Evolutionary conservation across 2,329 filamentous ascomycete species (phyloP).

Genomic region (Nothophoma quercina): DNA sequence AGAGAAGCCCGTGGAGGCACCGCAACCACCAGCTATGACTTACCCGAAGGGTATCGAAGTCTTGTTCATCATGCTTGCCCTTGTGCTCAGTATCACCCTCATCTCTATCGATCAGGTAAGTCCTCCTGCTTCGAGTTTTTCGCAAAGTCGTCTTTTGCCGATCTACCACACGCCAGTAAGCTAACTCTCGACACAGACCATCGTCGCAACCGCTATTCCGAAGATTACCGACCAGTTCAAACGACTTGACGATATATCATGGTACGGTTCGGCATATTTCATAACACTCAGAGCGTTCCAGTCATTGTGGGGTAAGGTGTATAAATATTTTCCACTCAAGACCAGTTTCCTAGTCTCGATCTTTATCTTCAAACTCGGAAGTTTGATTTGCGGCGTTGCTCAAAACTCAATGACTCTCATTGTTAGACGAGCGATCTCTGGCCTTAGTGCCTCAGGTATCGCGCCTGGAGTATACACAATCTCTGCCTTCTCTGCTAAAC

Average conservation of each 20-base stretch:
- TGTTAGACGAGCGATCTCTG: conserved; percentile 50
- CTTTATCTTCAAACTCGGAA: conserved; percentile 63
- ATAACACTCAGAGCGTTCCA: conserved; percentile 56
- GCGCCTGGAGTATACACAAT: conserved; percentile 48
- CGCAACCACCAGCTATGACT: conserved; percentile 12
- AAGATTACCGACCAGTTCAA: conserved; percentile 40
- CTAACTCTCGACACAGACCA: conserved; percentile 34
- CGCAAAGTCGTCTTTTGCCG: too few species aligned
- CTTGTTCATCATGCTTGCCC: conserved; percentile 29
- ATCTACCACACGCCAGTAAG: conserved; percentile 5
- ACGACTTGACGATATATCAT: conserved; percentile 29
- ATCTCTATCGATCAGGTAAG: too few species aligned
- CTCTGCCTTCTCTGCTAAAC: conserved; percentile 52
- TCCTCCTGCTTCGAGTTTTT: not conserved
- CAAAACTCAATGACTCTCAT: conserved; percentile 48
- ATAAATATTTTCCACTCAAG: conserved; percentile 55
- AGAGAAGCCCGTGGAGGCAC: not conserved
- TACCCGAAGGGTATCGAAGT: conserved; percentile 27
- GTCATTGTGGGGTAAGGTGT: conserved; percentile 56
- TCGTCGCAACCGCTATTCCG: conserved; percentile 41
- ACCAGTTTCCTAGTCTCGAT: conserved; percentile 45
- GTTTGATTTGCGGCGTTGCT: conserved; percentile 58
- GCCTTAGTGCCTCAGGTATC: conserved; percentile 49
- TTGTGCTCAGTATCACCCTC: conserved; percentile 26
- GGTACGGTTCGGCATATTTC: conserved; percentile 50